Conservation (phyloP, 2,329 filamentous ascomycete genomes). For the Paraphaeosphaeria sporulosa region DNA sequence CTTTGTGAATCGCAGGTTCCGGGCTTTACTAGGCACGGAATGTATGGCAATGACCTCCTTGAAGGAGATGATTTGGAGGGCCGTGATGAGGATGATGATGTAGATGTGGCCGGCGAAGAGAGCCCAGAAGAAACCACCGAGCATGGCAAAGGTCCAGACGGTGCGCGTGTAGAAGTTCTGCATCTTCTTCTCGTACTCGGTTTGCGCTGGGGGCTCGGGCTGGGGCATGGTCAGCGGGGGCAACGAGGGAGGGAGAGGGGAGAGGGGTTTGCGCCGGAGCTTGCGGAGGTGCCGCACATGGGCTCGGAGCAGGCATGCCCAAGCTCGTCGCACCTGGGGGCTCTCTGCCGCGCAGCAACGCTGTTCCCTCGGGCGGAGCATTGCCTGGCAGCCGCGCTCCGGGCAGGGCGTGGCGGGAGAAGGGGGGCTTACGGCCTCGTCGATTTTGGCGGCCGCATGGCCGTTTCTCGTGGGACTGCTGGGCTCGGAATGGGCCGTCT, state of each 20-base stretch:
- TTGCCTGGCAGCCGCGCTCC: neutral
- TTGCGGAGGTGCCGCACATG: neutral
- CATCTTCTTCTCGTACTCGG: slow-evolving; percentile 98
- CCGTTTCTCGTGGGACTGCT: slow-evolving; percentile 59
- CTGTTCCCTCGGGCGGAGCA: neutral
- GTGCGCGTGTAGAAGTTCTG: slow-evolving; percentile 96
- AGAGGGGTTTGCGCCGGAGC: neutral
- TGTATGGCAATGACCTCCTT: slow-evolving; percentile 99
- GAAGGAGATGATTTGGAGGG: slow-evolving; percentile 95
- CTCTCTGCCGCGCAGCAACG: slow-evolving; percentile 13
- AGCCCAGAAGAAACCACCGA: slow-evolving; percentile 85
- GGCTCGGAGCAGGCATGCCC: neutral
- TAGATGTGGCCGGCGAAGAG: slow-evolving; percentile 98
- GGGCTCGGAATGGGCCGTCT: slow-evolving; percentile 59
- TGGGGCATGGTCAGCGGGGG: slow-evolving; percentile 32
- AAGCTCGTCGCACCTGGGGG: neutral
- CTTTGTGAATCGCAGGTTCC: slow-evolving; percentile 92
- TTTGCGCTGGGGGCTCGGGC: slow-evolving; percentile 53
- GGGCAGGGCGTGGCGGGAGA: slow-evolving; percentile 1
- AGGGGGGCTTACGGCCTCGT: slow-evolving; percentile 20
- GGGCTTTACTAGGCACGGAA: slow-evolving; percentile 89
- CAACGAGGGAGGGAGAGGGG: slow-evolving; percentile 3
- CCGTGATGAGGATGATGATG: slow-evolving; percentile 91
- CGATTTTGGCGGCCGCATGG: slow-evolving; percentile 36
- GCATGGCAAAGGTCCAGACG: slow-evolving; percentile 99